These are phyloP conservation scores for Pythium guiyangense DNA, from an alignment of 352 stramenopile genomes.

Conservation along the genomic window DNA sequence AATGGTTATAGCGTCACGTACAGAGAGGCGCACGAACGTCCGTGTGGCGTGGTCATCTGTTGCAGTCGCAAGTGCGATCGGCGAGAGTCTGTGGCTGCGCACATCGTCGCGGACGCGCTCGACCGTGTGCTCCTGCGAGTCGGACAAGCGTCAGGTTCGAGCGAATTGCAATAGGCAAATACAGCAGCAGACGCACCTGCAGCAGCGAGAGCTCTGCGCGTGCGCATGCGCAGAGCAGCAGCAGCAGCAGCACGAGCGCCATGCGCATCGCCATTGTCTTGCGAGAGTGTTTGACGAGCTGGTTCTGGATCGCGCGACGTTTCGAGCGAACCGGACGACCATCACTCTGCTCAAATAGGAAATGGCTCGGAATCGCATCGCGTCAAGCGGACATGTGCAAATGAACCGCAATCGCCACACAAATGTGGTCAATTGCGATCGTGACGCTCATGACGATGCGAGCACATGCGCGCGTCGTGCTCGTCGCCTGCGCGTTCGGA, in stretches of 20 bases:
- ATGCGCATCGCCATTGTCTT: not conserved
- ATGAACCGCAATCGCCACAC: no score
- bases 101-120: not conserved
- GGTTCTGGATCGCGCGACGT: no score
- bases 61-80: not conserved
- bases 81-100: not conserved
- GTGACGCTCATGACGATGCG: not conserved
- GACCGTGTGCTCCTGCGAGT: not conserved
- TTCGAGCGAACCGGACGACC: no score
- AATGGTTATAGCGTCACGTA: no score
- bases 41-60: not conserved
- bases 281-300: no score
- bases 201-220: slow-evolving; percentile 11
- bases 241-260: not conserved
- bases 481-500: no score
- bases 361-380: no score
- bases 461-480: not conserved
- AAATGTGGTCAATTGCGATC: no score
- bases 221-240: slow-evolving; percentile 1
- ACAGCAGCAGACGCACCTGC: slow-evolving; percentile 15
- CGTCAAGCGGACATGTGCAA: no score
- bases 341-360: no score
- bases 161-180: no score
- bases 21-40: slow-evolving; percentile 1
- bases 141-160: no score